A percentile compares a stretch with the other conserved stretches of the same genome.
These are phyloP conservation scores for Artomyces pyxidatus DNA, from an alignment of 768 basidiomycete species.

Conservation along the genomic window DNA sequence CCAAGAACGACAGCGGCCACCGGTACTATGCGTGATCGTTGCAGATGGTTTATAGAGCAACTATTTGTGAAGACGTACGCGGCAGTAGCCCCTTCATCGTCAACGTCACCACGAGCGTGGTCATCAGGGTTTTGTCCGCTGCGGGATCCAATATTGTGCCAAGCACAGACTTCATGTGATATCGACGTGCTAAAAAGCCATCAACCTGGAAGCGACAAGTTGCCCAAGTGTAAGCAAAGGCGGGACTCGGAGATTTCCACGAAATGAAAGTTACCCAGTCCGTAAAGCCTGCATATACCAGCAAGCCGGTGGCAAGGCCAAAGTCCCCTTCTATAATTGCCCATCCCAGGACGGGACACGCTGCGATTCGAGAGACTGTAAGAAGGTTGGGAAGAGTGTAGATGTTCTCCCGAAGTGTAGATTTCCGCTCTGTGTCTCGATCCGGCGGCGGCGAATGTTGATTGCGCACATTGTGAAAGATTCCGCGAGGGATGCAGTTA, in stretches of 20 bases:
- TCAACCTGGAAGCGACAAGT: conserved; percentile 53
- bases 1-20: conserved; percentile 83
- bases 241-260: not conserved
- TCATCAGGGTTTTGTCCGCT: conserved; percentile 94
- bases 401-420: conserved; percentile 66
- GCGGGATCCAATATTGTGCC: conserved; percentile 96
- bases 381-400: conserved; percentile 92
- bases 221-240: not conserved
- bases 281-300: conserved; percentile 88
- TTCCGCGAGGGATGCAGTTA: not conserved
- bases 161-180: conserved; percentile 82
- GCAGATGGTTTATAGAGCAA: not conserved
- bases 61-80: conserved; percentile 41
- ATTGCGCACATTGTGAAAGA: not conserved
- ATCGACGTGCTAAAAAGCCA: conserved; percentile 82
- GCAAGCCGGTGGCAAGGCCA: conserved; percentile 67
- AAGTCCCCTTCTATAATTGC: conserved; percentile 79
- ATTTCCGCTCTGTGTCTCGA: conserved; percentile 3
- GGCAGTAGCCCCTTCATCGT: conserved; percentile 81
- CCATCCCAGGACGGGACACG: conserved; percentile 92
- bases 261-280: conserved; percentile 53
- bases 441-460: not conserved
- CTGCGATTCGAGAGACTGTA: conserved; percentile 77
- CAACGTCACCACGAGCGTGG: conserved; percentile 82
- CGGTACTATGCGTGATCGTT: conserved; percentile 47